Conservation (phyloP, 2,329 filamentous ascomycete genomes). For the Trichophyton mentagrophytes region DNA sequence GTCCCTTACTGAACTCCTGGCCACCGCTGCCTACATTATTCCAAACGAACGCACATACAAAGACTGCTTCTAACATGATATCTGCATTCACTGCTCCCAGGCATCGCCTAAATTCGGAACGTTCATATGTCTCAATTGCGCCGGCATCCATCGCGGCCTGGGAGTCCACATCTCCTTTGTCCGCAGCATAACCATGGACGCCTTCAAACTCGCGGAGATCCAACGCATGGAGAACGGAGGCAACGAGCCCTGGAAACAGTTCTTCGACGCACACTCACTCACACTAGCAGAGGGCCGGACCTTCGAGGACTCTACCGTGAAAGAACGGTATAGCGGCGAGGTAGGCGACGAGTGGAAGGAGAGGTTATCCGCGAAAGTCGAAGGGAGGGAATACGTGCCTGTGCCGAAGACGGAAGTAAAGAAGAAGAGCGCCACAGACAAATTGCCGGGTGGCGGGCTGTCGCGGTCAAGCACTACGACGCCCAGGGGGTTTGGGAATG, state of each 20-base stretch:
- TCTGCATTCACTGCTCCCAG: constrained; percentile 23
- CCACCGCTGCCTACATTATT: too few species aligned
- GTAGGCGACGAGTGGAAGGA: constrained; percentile 95
- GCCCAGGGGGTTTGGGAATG: constrained; percentile 17
- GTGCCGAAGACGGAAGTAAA: constrained; percentile 43
- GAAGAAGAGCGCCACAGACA: constrained; percentile 15
- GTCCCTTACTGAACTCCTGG: constrained; percentile 5
- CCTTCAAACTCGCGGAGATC: constrained; percentile 87
- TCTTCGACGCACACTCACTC: constrained; percentile 63
- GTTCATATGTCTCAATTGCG: constrained; percentile 96
- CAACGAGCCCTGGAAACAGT: constrained; percentile 73
- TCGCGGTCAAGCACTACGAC: constrained; percentile 27
- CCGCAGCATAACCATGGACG: constrained; percentile 95
- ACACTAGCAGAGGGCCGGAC: constrained; percentile 54
- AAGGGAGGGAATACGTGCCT: constrained; percentile 73
- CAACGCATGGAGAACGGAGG: constrained; percentile 86
- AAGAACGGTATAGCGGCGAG: constrained; percentile 78
- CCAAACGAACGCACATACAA: background rate
- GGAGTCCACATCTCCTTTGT: constrained; percentile 99
- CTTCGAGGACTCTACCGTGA: constrained; percentile 81
- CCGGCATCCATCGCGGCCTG: constrained; percentile 83
- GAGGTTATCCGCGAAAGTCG: constrained; percentile 71
- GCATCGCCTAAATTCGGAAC: constrained; percentile 90
- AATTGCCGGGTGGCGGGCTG: constrained; percentile 21
- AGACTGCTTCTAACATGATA: background rate